These are phyloP conservation scores for Medicago lupulina DNA, from an alignment of 306 rosid species.

Conservation along the genomic window DNA sequence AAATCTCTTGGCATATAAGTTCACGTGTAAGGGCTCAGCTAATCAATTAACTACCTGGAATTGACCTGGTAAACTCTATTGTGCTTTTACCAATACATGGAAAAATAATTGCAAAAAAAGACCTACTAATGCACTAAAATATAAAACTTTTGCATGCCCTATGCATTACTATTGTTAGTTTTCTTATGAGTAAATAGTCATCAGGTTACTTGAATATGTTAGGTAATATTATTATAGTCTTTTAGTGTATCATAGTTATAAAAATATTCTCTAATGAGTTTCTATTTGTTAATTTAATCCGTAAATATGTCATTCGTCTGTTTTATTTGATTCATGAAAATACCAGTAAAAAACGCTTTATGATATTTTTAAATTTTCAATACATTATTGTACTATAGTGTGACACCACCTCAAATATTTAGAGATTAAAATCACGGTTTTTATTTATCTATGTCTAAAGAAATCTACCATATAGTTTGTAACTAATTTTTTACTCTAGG, in stretches of 20 bases:
- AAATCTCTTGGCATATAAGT: constrained; percentile 47
- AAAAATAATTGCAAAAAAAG: constrained; percentile 18
- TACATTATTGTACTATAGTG: too few relatives aligned
- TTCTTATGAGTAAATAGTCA: background rate
- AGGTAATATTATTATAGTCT: too few relatives aligned
- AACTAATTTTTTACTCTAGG: constrained; percentile 32
- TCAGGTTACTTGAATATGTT: background rate
- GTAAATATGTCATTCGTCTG: too few relatives aligned
- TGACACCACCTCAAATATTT: too few relatives aligned
- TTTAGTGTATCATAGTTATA: too few relatives aligned
- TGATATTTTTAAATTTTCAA: too few relatives aligned
- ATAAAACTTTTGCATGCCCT: background rate
- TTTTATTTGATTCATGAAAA: too few relatives aligned
- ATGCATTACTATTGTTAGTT: background rate
- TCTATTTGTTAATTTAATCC: too few relatives aligned
- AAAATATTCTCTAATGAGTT: too few relatives aligned
- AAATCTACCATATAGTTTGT: constrained; percentile 29
- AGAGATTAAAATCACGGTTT: too few relatives aligned
- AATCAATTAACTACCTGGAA: constrained; percentile 48
- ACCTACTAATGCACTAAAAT: constrained; percentile 22
- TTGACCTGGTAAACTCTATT: constrained; percentile 51
- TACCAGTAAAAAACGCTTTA: too few relatives aligned
- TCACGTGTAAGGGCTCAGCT: constrained; percentile 58
- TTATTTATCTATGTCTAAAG: background rate
- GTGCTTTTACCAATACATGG: constrained; percentile 35